Conservation (phyloP, 345 rosid genomes). For the Citrus medica region DNA sequence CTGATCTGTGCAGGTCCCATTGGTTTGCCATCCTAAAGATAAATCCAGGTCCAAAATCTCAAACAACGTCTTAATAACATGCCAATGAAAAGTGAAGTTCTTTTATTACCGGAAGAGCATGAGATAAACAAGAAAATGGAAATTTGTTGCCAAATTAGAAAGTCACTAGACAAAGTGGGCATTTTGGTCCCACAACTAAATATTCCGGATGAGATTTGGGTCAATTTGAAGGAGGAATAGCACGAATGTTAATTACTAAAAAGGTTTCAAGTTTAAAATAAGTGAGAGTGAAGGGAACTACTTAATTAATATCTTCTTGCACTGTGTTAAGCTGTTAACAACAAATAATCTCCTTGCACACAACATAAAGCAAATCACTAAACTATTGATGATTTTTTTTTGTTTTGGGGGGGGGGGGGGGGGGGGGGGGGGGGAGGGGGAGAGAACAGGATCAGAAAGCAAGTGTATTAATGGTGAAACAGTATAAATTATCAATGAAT, state of each 20-base stretch:
- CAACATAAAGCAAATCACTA: not conserved
- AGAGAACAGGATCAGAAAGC: no score
- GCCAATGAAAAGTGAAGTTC: not conserved
- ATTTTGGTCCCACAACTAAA: not conserved
- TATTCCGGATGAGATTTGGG: not conserved
- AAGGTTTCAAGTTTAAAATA: not conserved
- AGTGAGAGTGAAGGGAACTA: not conserved
- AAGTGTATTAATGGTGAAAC: no score
- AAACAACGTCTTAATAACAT: conserved; percentile 19
- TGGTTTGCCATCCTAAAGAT: conserved; percentile 40
- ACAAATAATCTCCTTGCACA: not conserved
- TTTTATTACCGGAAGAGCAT: not conserved
- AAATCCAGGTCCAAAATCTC: conserved; percentile 22
- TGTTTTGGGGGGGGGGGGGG: no score
- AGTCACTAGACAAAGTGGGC: not conserved
- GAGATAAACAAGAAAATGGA: not conserved
- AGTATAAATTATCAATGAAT: not conserved
- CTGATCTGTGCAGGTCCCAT: conserved; percentile 28
- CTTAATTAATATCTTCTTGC: not conserved
- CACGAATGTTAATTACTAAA: not conserved
- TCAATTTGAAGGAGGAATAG: not conserved
- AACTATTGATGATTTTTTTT: not conserved
- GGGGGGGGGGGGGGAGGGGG: no score
- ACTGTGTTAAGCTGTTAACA: not conserved
- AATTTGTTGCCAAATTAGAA: not conserved